Conservation (phyloP, 2,329 filamentous ascomycete species). For the Exophiala viscosa region DNA sequence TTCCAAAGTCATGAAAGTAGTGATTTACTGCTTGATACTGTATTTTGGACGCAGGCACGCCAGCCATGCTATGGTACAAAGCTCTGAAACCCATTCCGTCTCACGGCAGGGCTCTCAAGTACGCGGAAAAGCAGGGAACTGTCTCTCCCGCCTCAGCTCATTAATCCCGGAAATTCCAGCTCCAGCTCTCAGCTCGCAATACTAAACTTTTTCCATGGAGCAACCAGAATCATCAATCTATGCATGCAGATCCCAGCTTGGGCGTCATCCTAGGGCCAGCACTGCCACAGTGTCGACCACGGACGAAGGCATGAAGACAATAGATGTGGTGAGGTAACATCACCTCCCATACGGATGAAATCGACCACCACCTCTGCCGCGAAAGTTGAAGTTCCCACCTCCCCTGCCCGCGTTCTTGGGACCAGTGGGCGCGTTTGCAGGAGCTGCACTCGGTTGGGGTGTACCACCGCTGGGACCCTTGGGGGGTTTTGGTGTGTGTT, state of each 20-base stretch:
- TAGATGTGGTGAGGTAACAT: neutral
- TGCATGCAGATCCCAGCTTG: too few relatives aligned
- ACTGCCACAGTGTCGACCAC: neutral
- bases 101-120: too few relatives aligned
- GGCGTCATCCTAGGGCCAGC: neutral
- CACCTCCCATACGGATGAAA: conserved; percentile 71
- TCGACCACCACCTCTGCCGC: conserved; percentile 71
- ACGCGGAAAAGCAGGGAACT: too few relatives aligned
- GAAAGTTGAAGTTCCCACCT: conserved; percentile 93
- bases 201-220: too few relatives aligned
- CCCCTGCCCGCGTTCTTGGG: conserved; percentile 92
- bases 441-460: conserved; percentile 52
- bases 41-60: neutral
- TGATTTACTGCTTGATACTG: neutral
- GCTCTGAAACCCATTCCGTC: neutral
- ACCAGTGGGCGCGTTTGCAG: conserved; percentile 84
- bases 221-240: too few relatives aligned
- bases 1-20: too few relatives aligned
- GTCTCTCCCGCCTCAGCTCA: neutral
- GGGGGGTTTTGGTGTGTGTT: conserved; percentile 39
- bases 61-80: neutral
- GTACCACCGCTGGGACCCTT: conserved; percentile 48
- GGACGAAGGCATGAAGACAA: too few relatives aligned
- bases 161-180: neutral
- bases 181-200: too few relatives aligned